Evolutionary conservation across 2,329 filamentous ascomycete genomes (phyloP).

Genomic region (Teratosphaeria viscida): DNA sequence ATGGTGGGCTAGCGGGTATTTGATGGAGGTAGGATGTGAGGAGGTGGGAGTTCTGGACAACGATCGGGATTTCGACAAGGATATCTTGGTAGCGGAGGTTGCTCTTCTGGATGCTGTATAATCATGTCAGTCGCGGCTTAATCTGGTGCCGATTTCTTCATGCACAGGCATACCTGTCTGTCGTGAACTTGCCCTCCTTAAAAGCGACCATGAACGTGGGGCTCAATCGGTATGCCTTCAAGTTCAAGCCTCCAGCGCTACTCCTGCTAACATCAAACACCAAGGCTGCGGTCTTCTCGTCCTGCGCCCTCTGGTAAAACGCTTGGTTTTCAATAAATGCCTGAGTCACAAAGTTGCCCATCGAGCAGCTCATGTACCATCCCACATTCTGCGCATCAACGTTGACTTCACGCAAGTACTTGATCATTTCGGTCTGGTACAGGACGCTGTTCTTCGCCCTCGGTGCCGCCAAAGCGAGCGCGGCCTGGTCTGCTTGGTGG

Average conservation of each 20-base stretch:
- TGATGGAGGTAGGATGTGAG: conserved; percentile 93
- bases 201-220: conserved; percentile 77
- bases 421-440: conserved; percentile 96
- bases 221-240: conserved; percentile 88
- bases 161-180: conserved; percentile 61
- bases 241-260: conserved; percentile 78
- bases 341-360: conserved; percentile 95
- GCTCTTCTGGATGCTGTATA: conserved; percentile 77
- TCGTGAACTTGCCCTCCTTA: conserved; percentile 96
- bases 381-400: conserved; percentile 96
- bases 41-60: conserved; percentile 93
- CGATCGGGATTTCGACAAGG: conserved; percentile 77
- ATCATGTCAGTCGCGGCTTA: neutral
- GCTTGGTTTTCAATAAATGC: conserved; percentile 97
- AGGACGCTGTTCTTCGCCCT: conserved; percentile 78
- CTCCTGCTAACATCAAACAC: conserved; percentile 95
- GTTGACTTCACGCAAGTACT: conserved; percentile 91
- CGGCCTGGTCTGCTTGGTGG: conserved; percentile 61
- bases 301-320: conserved; percentile 87
- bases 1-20: conserved; percentile 57
- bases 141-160: neutral
- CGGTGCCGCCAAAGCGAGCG: conserved; percentile 75
- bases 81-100: conserved; percentile 92
- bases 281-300: conserved; percentile 76
- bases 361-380: conserved; percentile 97